Base-by-base conservation (phyloP, 2,329 filamentous ascomycete species). In the Talaromyces sp. region DNA sequence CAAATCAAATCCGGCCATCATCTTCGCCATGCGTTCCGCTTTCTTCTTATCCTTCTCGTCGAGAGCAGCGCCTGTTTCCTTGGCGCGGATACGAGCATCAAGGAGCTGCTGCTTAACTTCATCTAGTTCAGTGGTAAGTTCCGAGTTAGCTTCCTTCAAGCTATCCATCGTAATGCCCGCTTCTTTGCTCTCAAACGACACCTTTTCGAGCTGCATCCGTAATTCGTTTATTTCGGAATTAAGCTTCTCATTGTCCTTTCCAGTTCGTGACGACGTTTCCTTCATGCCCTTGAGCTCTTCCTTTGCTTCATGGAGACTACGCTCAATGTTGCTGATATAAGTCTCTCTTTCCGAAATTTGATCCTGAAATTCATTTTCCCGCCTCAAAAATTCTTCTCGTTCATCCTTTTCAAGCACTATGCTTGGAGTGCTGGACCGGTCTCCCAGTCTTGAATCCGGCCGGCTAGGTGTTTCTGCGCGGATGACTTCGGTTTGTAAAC, bases 31-130 rank as follows among this genome's bases (percentile, higher is more conserved):
- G 79, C 96, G 95, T 80, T 99, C 95, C 0, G 93, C 92, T 84
- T 99, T 99, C 81, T 92, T 93, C 83, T 92, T 94, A 79, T 98
- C 96, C 83, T 99, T 99, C 78, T 98, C 95, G 69, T 98, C 94
- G 23, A 96, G 81, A 16, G 92, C 89, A 8, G 92, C 92, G 52
- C 87, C 92, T 1, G 90, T 94, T 79, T 98, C 95, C 80, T 95
- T 96, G 61, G 94, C 92, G 68, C 88, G 95, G 90, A 98, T 97
- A 81, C 94, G 94, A 54, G 95, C 92, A 75, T 98, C 93, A 18
- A 98, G 83, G 58, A 99, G 86, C 73, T 97, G 93, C 75, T 97
- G 93, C 80, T 98, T 98, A 63, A 98, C 85, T 61, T 97, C 94
- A 72, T 98, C 94, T 34, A 99, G 81, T 76, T 99, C 95, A 0